Percentiles rank a stretch among this genome's conserved stretches.
These are phyloP conservation scores for Paramecium caudatum DNA, from an alignment of 73 alveolate genomes.

Conservation along the genomic window DNA sequence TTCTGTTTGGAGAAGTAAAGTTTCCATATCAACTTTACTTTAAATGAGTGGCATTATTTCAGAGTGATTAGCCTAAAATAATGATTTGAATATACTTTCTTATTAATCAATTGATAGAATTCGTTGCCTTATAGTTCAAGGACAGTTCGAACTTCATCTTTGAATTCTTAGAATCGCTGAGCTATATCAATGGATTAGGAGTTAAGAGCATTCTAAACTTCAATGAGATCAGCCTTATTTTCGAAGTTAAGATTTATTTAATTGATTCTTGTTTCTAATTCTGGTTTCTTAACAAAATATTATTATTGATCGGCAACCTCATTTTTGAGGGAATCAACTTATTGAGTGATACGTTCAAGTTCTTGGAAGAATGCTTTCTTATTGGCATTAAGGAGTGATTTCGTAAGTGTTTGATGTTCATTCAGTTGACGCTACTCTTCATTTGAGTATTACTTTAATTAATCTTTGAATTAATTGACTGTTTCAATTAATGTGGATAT, in stretches of 20 bases:
- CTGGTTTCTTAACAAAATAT: constrained; percentile 52
- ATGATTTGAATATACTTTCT: constrained; percentile 48
- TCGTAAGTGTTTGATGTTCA: constrained; percentile 48
- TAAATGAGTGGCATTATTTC: constrained; percentile 73
- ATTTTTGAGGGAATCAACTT: neutral
- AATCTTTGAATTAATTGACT: constrained; percentile 53
- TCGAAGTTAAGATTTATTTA: constrained; percentile 62
- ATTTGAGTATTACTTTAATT: neutral
- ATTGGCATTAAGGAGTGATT: constrained; percentile 63
- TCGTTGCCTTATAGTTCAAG: constrained; percentile 72
- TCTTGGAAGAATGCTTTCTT: constrained; percentile 60
- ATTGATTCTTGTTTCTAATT: constrained; percentile 58
- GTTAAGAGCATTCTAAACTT: constrained; percentile 81
- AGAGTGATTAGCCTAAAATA: constrained; percentile 39
- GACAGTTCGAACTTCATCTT: constrained; percentile 78
- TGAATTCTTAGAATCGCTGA: constrained; percentile 75
- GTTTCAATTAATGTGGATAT: neutral
- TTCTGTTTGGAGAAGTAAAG: neutral
- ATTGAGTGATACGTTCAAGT: constrained; percentile 62
- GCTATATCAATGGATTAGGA: constrained; percentile 79
- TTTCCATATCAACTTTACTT: constrained; percentile 73
- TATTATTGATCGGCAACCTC: constrained; percentile 21
- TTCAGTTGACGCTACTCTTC: constrained; percentile 28
- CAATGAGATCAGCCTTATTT: constrained; percentile 80
- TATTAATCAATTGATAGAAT: constrained; percentile 71